Conservation (phyloP, 1,284 basidiomycete genomes). For the Pterulicium gracile region DNA sequence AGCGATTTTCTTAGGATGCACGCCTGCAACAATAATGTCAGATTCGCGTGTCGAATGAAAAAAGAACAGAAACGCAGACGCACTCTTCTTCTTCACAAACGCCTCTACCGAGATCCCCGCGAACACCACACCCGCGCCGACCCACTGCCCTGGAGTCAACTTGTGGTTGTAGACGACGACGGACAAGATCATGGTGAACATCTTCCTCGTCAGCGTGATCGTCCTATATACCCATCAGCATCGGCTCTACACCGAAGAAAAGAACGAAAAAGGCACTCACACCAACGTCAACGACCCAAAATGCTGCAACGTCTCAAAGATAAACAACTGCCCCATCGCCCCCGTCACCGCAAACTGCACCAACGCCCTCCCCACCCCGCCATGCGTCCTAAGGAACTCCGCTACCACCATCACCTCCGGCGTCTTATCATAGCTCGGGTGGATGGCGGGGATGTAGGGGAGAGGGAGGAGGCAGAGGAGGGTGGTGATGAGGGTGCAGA, state of each 20-base stretch:
- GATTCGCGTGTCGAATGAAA: constrained; percentile 5
- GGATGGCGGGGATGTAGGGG: constrained; percentile 68
- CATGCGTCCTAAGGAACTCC: constrained; percentile 73
- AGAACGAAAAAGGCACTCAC: constrained; percentile 33
- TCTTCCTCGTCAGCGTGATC: constrained; percentile 92
- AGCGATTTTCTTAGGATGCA: constrained; percentile 68
- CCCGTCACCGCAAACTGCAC: constrained; percentile 85
- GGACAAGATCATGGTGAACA: constrained; percentile 97
- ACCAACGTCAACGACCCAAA: constrained; percentile 93
- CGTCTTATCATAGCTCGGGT: constrained; percentile 44
- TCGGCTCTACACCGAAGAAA: constrained; percentile 5
- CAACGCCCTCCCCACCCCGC: constrained; percentile 68
- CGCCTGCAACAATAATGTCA: constrained; percentile 33
- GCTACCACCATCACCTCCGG: constrained; percentile 65
- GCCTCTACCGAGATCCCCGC: constrained; percentile 91
- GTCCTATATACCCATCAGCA: constrained; percentile 39
- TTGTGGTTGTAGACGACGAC: constrained; percentile 89
- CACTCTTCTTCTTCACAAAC: constrained; percentile 76
- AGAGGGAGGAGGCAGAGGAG: constrained; percentile 60
- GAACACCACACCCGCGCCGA: constrained; percentile 85
- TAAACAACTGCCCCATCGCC: constrained; percentile 92
- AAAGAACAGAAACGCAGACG: constrained; percentile 12
- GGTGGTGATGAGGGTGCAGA: constrained; percentile 64
- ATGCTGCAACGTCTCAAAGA: constrained; percentile 94
- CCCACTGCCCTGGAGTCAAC: constrained; percentile 82